phyloP scores from a whole-genome alignment of 2,329 filamentous ascomycete species.

The Ophiostoma sp. region DNA sequence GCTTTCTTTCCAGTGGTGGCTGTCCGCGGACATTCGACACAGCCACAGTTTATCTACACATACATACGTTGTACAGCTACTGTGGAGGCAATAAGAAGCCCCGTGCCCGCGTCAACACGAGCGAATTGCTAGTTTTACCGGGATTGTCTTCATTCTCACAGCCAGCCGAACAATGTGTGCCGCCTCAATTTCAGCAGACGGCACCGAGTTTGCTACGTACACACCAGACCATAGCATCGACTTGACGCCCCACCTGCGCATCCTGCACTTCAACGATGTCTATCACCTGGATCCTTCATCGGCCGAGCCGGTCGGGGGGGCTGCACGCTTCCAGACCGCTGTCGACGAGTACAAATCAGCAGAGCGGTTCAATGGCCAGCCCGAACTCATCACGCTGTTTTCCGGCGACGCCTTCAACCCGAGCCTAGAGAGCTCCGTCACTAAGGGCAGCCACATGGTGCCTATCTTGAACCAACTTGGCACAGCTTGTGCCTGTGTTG shows the following conservation, averaged over 20 bases:
- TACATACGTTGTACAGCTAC: too few relatives aligned
- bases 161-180: conserved; percentile 7
- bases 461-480: conserved; percentile 76
- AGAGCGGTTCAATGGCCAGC: conserved; percentile 60
- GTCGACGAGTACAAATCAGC: conserved; percentile 71
- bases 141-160: neutral
- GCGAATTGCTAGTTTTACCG: neutral
- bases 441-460: conserved; percentile 89
- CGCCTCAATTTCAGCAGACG: neutral
- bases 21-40: too few relatives aligned
- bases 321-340: conserved; percentile 76
- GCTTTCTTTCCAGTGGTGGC: too few relatives aligned
- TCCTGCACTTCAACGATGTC: conserved; percentile 91
- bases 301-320: conserved; percentile 79
- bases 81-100: neutral
- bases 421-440: conserved; percentile 82
- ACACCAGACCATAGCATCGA: conserved; percentile 34
- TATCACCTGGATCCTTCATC: conserved; percentile 80
- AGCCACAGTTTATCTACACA: too few relatives aligned
- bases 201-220: conserved; percentile 25
- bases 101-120: neutral
- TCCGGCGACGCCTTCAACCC: conserved; percentile 94
- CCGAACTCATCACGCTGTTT: conserved; percentile 74
- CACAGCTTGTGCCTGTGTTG: conserved; percentile 79
- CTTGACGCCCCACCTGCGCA: conserved; percentile 66